Evolutionary conservation across 2,329 filamentous ascomycete genomes (phyloP), one percentile per base, ranked within the genome.

Genomic region (Lecanicillium sp.): DNA sequence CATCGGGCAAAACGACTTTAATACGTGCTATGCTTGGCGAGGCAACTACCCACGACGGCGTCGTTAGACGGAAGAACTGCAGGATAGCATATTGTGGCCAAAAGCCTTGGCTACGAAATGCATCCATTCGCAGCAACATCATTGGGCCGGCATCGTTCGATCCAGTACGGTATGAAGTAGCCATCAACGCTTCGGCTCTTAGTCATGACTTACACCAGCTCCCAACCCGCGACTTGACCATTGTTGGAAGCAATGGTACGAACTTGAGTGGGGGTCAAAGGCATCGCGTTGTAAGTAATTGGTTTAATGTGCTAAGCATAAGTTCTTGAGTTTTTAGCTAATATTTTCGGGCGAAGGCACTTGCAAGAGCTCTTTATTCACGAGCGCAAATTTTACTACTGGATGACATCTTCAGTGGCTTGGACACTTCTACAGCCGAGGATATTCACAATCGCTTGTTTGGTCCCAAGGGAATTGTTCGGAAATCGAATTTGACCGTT

Each of bases 171-270:
- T 43, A 43, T 29, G 33, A 27, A 18, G 34, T 37, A 9, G 41
- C 36, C 14, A 14, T 43, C 11, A 32, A 31, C 29, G 36, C 27
- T 12, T 43, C 36, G 15, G 36, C 33, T 4, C 17, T 43, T 22
- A 25, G 64, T 62, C 2, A 74, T 54, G 48, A 74, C 70, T 38
- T 74, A 64, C 31, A 38, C 5, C 37, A 39, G 27, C 27, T 43
- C 2, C 20, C 17, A 9, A 33, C 36, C 13, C 32, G 41, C 17
- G 41, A 43, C 37, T 30, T 36, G 33, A 39, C 37, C n/a, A 38
- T 35, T 17, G 41, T 36, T 14, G 41, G 41, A 15, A 50, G 43
- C 29, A 41, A 45, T 15, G 45, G 43, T 20, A 16, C 45, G 17
- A 44, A 48, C 15, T 29, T 50, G 30, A 45, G 47, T 41, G 43